Conservation (phyloP, 2,329 filamentous ascomycete genomes). For the Catunica adiposa region DNA sequence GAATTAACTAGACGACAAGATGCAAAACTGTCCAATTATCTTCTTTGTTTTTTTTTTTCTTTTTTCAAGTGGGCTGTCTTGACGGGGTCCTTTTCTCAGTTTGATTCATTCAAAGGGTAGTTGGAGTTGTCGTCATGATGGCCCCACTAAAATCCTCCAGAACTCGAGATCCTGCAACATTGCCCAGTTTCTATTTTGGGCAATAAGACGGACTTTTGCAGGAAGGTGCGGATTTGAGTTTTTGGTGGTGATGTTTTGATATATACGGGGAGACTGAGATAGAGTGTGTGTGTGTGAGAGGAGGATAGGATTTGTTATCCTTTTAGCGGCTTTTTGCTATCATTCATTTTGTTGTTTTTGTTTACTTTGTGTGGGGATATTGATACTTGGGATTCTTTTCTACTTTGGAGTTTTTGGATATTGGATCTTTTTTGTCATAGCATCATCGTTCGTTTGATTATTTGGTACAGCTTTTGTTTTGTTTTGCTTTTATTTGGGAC, state of each 20-base stretch:
- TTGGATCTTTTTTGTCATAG: neutral
- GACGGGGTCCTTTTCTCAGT: neutral
- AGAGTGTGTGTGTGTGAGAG: too few species aligned
- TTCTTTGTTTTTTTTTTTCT: neutral
- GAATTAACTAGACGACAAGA: too few species aligned
- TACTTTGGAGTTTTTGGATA: neutral
- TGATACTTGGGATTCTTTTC: conserved; percentile 7
- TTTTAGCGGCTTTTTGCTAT: neutral
- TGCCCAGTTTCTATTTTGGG: neutral
- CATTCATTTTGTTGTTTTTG: conserved; percentile 10
- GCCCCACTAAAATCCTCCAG: neutral
- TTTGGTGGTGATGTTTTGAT: neutral
- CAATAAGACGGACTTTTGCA: neutral
- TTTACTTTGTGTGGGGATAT: conserved; percentile 6
- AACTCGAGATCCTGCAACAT: neutral
- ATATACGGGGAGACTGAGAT: too few species aligned
- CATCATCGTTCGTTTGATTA: neutral
- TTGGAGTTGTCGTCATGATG: neutral
- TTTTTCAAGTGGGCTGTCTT: neutral
- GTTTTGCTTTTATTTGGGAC: neutral
- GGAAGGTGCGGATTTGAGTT: neutral
- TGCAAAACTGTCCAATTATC: too few species aligned
- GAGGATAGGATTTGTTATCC: too few species aligned
- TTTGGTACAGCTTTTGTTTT: conserved; percentile 2
- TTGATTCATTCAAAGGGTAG: neutral